Conservation (phyloP, 306 rosid genomes). For the Cercis canadensis region DNA sequence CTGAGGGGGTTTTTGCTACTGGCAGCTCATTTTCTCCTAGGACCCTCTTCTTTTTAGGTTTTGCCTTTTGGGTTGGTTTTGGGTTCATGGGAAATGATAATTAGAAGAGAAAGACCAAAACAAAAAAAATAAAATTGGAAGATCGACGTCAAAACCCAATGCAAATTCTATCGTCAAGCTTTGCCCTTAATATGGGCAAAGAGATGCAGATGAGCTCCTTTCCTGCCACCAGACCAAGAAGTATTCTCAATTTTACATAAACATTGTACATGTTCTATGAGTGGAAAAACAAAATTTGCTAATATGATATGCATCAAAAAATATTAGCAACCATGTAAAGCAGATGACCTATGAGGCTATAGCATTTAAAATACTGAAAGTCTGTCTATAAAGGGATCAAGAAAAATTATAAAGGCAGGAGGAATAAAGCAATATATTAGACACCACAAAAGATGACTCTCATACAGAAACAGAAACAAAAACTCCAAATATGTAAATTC, state of each 20-base stretch:
- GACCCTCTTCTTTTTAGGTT: conserved; percentile 38
- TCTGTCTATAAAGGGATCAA: neutral
- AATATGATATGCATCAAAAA: neutral
- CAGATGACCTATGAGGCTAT: too few species aligned
- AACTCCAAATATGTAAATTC: neutral
- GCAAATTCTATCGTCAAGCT: conserved; percentile 19
- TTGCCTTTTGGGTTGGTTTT: conserved; percentile 34
- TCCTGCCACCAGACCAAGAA: conserved; percentile 33
- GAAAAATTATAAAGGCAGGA: neutral
- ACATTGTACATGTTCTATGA: neutral
- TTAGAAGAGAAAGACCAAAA: neutral
- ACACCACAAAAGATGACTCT: neutral
- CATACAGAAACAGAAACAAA: neutral
- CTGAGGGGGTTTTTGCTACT: conserved; percentile 50
- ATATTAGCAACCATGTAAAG: too few species aligned
- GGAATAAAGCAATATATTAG: neutral
- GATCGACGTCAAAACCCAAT: conserved; percentile 28
- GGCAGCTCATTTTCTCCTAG: conserved; percentile 8
- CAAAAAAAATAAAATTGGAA: neutral
- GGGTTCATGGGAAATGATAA: conserved; percentile 35
- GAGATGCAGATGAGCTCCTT: conserved; percentile 29
- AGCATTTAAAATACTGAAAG: neutral
- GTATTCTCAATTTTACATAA: neutral
- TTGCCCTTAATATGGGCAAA: conserved; percentile 20
- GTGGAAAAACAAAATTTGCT: neutral